Base-by-base conservation (phyloP, 1,284 basidiomycete species). In the Microbotryomycetes sp. region DNA sequence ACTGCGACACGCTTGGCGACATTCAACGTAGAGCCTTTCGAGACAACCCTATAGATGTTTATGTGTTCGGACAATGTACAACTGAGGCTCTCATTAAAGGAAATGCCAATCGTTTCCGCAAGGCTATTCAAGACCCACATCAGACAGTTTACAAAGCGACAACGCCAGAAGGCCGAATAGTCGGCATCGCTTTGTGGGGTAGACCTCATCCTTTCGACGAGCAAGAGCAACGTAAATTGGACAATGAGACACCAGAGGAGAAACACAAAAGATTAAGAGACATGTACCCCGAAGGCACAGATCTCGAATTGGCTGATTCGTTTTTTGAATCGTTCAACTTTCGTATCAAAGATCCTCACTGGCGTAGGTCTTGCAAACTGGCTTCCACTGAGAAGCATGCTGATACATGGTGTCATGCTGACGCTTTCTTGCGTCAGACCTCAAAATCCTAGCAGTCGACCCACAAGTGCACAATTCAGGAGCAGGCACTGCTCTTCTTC, bases 111-210 rank as follows among this genome's bases (percentile, higher is more conserved):
- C 60, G 55, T 14, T 15, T 32, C 4, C 36, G 36, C 36, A 42
- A 36, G 25, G 25, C 29, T 19, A 19, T 57, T 6, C 7, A 3
- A 16, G 14, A 42, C 16, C 49, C 49, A 12, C 2, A 7, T 16
- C 19, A 9, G 36, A 42, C 45, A 1, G 19, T 61, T 7, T 12
- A 23, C 42, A 61, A 61, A 32, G 60, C 60, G 9, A 36, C 32
- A 3, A 49, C 25, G 9, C 49, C 16, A 23, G 59, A 3, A 12
- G 47, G 16, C 9, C 19, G 48, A 4, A 6, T 61, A 1, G 54
- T 53, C 14, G 60, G 30, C 2, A 19, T 57, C 9, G 55, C 25
- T 5, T 12, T 22, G 46, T 42, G 54, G 49, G 32, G 45, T 4
- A 25, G 22, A 4, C 47, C 47, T 42, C 36, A 42, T 19, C 36